phyloP scores from a whole-genome alignment of 2,329 filamentous ascomycete species.

The Fusarium dimerum region DNA sequence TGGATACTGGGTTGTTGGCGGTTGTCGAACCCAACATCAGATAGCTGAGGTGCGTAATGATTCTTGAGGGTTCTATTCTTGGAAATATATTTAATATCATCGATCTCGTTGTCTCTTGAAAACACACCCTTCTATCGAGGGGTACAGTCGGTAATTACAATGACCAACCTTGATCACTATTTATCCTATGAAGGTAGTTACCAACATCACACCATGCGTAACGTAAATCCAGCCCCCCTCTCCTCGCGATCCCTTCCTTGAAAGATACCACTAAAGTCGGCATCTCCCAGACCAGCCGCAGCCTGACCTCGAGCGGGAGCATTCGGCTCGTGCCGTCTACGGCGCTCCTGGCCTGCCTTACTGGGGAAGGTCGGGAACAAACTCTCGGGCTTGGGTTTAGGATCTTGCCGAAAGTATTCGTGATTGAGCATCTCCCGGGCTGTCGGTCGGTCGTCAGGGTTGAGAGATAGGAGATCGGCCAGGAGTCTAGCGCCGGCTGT shows the following conservation, averaged over 20 bases:
- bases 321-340: conserved; percentile 71
- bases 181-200: neutral
- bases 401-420: conserved; percentile 85
- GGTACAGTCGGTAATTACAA: too few relatives aligned
- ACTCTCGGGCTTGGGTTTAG: conserved; percentile 82
- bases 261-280: conserved; percentile 73
- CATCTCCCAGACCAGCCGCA: conserved; percentile 48
- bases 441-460: conserved; percentile 70
- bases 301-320: conserved; percentile 78
- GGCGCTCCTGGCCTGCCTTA: conserved; percentile 87
- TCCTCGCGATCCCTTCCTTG: conserved; percentile 65
- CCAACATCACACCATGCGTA: conserved; percentile 57
- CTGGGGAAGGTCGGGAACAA: conserved; percentile 98
- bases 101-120: too few relatives aligned
- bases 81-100: too few relatives aligned
- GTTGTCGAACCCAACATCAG: too few relatives aligned
- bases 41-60: too few relatives aligned
- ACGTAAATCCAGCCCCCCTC: conserved; percentile 63
- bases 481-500: conserved; percentile 72
- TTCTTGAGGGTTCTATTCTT: too few relatives aligned
- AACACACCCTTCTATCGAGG: too few relatives aligned
- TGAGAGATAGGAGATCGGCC: conserved; percentile 67
- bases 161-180: too few relatives aligned
- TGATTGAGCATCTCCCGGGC: conserved; percentile 76
- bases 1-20: too few relatives aligned